Evolutionary conservation across 1,284 basidiomycete genomes (phyloP), one percentile per base, ranked within the genome.

Genomic region (Melampsora americana): DNA sequence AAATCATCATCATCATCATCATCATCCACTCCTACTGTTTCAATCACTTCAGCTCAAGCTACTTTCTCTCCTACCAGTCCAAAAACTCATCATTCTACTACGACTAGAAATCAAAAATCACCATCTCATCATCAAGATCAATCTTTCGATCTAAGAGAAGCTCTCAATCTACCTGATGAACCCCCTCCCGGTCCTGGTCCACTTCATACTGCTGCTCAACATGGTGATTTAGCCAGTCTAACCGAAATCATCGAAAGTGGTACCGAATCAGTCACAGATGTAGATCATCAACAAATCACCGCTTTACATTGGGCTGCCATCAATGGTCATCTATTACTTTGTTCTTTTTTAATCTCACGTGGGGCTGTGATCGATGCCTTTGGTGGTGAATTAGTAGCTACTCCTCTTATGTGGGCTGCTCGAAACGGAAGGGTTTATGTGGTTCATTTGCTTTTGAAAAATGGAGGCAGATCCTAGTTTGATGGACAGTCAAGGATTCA

Each of bases 271-370:
- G 90, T 91, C 6, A 90, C 90, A 28, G 91, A 92, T 82, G 86
- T 90, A 64, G 95, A 99, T 84, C 86, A 87, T 28, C 91, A 96
- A 83, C 93, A 93, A 80, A 93, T 98, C 80, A 95, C 95, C 0
- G 91, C 95, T 0, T 86, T 99, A 5, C 95, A 99, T 82, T 99
- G 95, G 95, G 93, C 96, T 2, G 90, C 95, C 3, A 95, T 95
- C 81, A 95, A 95, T 80, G 92, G 91, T 1, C 93, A 95, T 80
- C 84, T 92, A 30, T 32, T 56, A 0, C 77, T 80, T 14, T 92
- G 90, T 82, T 87, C 89, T 56, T 91, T 90, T 80, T 86, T 99
- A 12, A 85, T 99, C 32, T 92, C 95, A 78, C 89, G 92, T 79
- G 95, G 94, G n/a, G 95, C 96, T 0, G 91, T 96, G 69, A 90